Evolutionary conservation across 495 filamentous ascomycete genomes (phyloP), one percentile per base, ranked within the genome.

Genomic region (Tuber microsphaerosporum): DNA sequence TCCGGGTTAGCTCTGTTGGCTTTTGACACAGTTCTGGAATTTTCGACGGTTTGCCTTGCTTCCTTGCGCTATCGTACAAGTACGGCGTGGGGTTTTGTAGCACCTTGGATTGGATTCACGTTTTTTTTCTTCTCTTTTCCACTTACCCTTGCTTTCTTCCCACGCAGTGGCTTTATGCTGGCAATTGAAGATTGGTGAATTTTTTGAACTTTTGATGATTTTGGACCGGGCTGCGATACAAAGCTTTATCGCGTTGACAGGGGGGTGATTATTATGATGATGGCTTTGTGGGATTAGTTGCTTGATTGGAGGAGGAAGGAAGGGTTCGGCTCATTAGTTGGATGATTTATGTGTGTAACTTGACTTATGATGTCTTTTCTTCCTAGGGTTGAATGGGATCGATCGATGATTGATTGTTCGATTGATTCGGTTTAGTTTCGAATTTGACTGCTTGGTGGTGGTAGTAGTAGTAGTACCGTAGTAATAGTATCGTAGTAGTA

Each of bases 281-380:
- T 65, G 26, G 26, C 26, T 65, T 34, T 65, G 31, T 34, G 31
- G 26, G 14, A 34, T 65, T 65, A 14, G 31, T 34, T 31, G 51
- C 51, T 61, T 61, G n/a, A 4, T 61, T 14, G 56, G 56, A 17
- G 56, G 26, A 0, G 56, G 56, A 65, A 34, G 56, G 56, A 65
- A 17, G 14, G 56, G 5, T 34, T 34, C 56, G 26, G 14, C 26
- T 34, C 31, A 8, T 31, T 26, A 3, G 22, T 71, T 71, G 8
- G 70, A 71, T 20, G n/a, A 37, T 71, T 71, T 20, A 41, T 34
- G 70, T 37, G 31, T 71, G 22, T 51, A 51, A 48, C 46, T 48
- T 48, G 46, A 22, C 26, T 71, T 26, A 20, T 71, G 51, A 0
- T 26, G 3, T n/a, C 51, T 56, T 56, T 8, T n/a, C 14, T 31